Evolutionary conservation across 208 protist species (phyloP), one percentile per base, ranked within the genome.

Genomic region (Trypanosoma lewisi): DNA sequence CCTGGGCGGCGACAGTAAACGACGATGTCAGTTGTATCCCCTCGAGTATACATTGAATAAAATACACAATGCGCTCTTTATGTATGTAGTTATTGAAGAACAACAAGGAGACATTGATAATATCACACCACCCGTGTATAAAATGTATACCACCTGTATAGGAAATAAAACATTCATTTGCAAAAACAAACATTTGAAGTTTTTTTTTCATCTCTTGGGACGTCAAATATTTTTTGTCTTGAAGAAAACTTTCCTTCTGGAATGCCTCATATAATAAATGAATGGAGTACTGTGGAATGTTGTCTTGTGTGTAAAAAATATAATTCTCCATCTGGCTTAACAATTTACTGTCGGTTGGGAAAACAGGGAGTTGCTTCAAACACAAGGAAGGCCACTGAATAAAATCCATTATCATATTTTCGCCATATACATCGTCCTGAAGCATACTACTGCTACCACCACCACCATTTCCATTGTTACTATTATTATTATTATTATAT

Each of bases 251-350:
- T 48, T 87, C 77, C 25, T 55, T 71, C 47, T 89, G 81, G 4
- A 86, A 58, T 8, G 73, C 78, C 11, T 69, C 76, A 67, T 83
- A 90, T 25, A 91, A 45, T 7, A 52, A 61, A 1, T 61, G 63
- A 60, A 94, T 87, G 58, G 82, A 79, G 72, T 86, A 94, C 67
- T 91, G 85, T 64, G 85, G 74, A 8, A 78, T 80, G 27, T 77
- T 75, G 59, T 91, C 83, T 14, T 67, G 58, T 14, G 82, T 67
- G 14, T 67, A 74, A 16, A 84, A 63, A 1, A 93, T 66, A 73
- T 88, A 86, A 36, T 51, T 68, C 23, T 82, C 72, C 3, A 65
- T 72, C 27, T 78, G 78, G 21, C 60, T 72, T 31, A 57, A 67
- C 8, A 50, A 73, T 36, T 21, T 73, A 55, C 65, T 77, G 59